Evolutionary conservation across 768 basidiomycete species (phyloP).

Genomic region (Saitozyma sp.): DNA sequence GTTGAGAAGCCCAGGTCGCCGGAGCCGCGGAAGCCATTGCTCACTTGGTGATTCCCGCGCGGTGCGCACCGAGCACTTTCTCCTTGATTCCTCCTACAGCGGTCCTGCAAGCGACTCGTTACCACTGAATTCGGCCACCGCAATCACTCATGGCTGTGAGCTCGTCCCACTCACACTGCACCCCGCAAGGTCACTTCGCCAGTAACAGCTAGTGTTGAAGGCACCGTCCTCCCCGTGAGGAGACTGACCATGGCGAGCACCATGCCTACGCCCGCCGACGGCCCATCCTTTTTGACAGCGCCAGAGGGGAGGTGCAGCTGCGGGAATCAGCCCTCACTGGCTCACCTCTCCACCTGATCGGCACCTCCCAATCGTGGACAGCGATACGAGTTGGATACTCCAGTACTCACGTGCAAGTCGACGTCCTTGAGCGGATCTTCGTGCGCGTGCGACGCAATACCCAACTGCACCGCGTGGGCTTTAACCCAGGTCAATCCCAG

Average conservation of each 20-base stretch:
- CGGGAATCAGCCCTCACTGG: not conserved
- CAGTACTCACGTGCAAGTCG: conserved; percentile 65
- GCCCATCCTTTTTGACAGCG: conserved; percentile 90
- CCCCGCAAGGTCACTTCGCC: conserved; percentile 74
- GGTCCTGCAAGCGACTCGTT: conserved; percentile 54
- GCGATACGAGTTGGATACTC: not conserved
- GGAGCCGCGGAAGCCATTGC: conserved; percentile 6
- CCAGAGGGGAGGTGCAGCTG: conserved; percentile 79
- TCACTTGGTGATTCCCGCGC: conserved; percentile 66
- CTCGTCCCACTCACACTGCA: conserved; percentile 26
- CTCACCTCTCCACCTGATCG: not conserved
- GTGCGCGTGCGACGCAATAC: conserved; percentile 22
- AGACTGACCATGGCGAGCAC: conserved; percentile 84
- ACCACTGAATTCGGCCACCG: conserved; percentile 59
- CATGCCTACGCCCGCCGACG: conserved; percentile 86
- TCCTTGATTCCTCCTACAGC: conserved; percentile 83
- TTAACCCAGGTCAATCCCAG: conserved; percentile 85
- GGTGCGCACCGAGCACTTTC: conserved; percentile 80
- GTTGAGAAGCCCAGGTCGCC: too few species aligned
- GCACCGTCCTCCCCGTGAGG: conserved; percentile 71
- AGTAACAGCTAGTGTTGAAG: conserved; percentile 78
- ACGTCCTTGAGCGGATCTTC: conserved; percentile 63
- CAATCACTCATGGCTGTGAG: not conserved
- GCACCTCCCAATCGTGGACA: not conserved
- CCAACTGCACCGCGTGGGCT: conserved; percentile 62